Evolutionary conservation across 768 basidiomycete species (phyloP).

Genomic region (Pleurotus platypus): DNA sequence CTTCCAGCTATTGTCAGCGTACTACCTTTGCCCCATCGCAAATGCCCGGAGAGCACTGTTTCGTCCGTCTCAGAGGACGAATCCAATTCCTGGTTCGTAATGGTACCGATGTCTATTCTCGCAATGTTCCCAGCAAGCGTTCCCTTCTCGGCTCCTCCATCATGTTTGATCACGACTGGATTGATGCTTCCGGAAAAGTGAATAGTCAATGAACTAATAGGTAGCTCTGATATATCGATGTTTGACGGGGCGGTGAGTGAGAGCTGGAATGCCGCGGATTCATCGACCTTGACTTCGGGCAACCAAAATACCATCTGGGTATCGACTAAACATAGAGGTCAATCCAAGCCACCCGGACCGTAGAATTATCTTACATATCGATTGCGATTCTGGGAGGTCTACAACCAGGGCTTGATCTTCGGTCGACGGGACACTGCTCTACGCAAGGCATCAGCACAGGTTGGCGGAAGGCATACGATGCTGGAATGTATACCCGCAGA

Average conservation of each 20-base stretch:
- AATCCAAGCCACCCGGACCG: too few species aligned
- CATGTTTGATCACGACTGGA: conserved; percentile 53
- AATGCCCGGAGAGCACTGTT: conserved; percentile 28
- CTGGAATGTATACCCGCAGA: conserved; percentile 48
- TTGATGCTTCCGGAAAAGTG: conserved; percentile 46
- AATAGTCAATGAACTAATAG: conserved; percentile 59
- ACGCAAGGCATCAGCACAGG: not conserved
- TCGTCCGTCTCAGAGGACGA: conserved; percentile 12
- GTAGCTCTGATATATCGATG: conserved; percentile 50
- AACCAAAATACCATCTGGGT: conserved; percentile 71
- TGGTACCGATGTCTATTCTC: conserved; percentile 44
- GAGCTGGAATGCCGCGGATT: conserved; percentile 73
- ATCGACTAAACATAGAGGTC: conserved; percentile 44
- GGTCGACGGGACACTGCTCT: conserved; percentile 71
- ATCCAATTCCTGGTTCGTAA: conserved; percentile 18
- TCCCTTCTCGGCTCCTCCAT: conserved; percentile 9
- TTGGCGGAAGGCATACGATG: not conserved
- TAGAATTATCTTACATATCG: conserved; percentile 50
- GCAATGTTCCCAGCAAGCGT: conserved; percentile 23
- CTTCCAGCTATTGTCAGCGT: conserved; percentile 60
- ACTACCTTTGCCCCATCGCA: conserved; percentile 58
- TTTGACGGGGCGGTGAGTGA: conserved; percentile 49
- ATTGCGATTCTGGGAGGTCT: conserved; percentile 59
- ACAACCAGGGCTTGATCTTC: conserved; percentile 55
- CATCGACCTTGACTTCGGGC: conserved; percentile 53